These are phyloP conservation scores for Syzygium syzygioides DNA, from an alignment of 441 rosid species.

Conservation along the genomic window DNA sequence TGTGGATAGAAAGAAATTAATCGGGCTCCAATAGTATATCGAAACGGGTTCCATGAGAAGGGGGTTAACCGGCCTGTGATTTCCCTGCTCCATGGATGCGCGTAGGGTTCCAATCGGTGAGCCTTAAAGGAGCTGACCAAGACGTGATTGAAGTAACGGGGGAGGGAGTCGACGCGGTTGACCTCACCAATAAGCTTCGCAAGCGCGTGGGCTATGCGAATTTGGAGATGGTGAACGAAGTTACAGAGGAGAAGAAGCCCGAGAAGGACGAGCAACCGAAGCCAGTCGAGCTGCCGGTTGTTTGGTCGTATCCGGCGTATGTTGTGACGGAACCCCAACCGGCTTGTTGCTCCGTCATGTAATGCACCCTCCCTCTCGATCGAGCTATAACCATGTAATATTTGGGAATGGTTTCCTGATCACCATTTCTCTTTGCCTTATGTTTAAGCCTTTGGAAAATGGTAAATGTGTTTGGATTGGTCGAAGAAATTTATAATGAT, in stretches of 20 bases:
- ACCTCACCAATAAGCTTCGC: slow-evolving; percentile 26
- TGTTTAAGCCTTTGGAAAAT: not conserved
- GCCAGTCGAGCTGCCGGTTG: not conserved
- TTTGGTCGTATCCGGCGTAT: not conserved
- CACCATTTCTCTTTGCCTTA: not conserved
- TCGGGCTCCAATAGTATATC: rapidly evolving
- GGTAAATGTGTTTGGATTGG: not conserved
- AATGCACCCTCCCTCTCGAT: not conserved
- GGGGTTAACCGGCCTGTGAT: not conserved
- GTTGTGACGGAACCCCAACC: not conserved
- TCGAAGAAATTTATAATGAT: not conserved
- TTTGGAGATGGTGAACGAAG: slow-evolving; percentile 20
- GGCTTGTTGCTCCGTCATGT: not conserved
- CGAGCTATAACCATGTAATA: not conserved
- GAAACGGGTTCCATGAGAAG: not conserved
- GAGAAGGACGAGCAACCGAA: not conserved
- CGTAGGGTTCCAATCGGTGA: slow-evolving; percentile 38
- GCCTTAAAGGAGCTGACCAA: slow-evolving; percentile 36
- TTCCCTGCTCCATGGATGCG: rapidly evolving
- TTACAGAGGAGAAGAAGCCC: slow-evolving; percentile 1
- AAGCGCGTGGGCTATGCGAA: slow-evolving; percentile 36
- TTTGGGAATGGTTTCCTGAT: not conserved
- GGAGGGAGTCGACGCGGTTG: slow-evolving; percentile 32
- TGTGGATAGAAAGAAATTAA: not conserved
- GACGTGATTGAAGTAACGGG: slow-evolving; percentile 52